Base-by-base conservation (phyloP, 2,329 filamentous ascomycete species). In the Leptoxyphium fumago region DNA sequence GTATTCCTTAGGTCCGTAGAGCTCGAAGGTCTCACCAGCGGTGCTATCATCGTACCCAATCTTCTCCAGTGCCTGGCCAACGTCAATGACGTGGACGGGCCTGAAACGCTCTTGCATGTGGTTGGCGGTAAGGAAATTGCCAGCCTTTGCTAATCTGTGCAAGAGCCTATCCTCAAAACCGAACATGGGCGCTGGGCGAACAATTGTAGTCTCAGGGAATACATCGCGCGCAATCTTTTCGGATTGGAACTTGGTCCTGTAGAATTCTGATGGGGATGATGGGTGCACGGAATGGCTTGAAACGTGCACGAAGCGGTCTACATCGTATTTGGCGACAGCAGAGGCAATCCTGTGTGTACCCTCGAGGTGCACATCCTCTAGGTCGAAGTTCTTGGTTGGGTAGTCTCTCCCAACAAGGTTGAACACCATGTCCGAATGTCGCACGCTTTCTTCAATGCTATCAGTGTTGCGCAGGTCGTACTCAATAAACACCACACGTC, bases 351-450 rank as follows among this genome's bases (percentile, higher is more conserved):
- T 82, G 69, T 93, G 83, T 14, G 84, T 82, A 49, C 89, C 87
- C 63, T 94, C 87, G 34, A 96, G 78, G 58, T 98, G 87, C 38
- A 96, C 87, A 62, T 96, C 89, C 56, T 85, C 82, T 48, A 94
- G 73, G 45, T 82, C 78, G 66, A 95, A 98, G 73, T 98, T 98
- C 84, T 98, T 98, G 56, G 91, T 98, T 51, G 89, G 84, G 64
- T 96, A 96, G 64, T 89, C 83, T 50, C 89, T 83, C 52, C 91
- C 91, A 59, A 95, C 75, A 55, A 98, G 72, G 68, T 98, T 98
- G 73, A 94, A 94, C 52, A 98, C 91, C 50, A 95, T 83, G 62
- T 98, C 91, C 38, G 89, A 96, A 66, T 98, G 91, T 57, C 91
- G 78, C 43, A 98, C 88, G 58, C 85, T 91, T 67, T 94, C 88